phyloP scores from a whole-genome alignment of 225 moss, liverwort and hornwort genomes.

The Pseudoscleropodium purum region DNA sequence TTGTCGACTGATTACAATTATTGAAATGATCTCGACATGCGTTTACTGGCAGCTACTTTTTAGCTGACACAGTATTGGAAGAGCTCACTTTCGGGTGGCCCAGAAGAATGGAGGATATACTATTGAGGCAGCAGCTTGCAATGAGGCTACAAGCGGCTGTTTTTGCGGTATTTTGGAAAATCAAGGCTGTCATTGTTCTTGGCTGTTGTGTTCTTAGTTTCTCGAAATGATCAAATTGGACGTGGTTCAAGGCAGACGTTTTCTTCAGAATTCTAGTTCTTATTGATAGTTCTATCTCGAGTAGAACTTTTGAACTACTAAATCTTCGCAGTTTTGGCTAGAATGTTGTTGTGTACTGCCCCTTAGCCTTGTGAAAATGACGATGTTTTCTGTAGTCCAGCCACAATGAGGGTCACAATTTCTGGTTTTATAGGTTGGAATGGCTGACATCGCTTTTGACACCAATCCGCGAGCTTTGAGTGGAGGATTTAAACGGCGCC shows the following conservation, averaged over 20 bases:
- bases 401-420: neutral
- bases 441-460: conserved; percentile 78
- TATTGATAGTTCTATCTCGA: neutral
- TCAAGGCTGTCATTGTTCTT: neutral
- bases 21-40: neutral
- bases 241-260: neutral
- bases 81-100: conserved; percentile 97
- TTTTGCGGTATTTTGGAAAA: conserved; percentile 48
- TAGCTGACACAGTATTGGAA: conserved; percentile 83
- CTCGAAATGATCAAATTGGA: neutral
- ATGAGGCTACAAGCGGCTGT: conserved; percentile 80
- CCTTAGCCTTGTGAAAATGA: neutral
- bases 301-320: neutral
- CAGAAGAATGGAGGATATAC: conserved; percentile 58
- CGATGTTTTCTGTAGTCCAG: neutral
- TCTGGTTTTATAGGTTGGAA: conserved; percentile 67
- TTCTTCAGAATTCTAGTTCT: neutral
- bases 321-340: neutral
- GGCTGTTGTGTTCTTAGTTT: neutral
- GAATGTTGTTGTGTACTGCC: neutral
- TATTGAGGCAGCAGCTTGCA: conserved; percentile 64
- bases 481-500: conserved; percentile 91
- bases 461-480: conserved; percentile 85
- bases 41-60: conserved; percentile 63
- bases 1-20: neutral